These are phyloP conservation scores for Cyclotella distinguenda DNA, from an alignment of 108 stramenopile genomes.

Conservation along the genomic window DNA sequence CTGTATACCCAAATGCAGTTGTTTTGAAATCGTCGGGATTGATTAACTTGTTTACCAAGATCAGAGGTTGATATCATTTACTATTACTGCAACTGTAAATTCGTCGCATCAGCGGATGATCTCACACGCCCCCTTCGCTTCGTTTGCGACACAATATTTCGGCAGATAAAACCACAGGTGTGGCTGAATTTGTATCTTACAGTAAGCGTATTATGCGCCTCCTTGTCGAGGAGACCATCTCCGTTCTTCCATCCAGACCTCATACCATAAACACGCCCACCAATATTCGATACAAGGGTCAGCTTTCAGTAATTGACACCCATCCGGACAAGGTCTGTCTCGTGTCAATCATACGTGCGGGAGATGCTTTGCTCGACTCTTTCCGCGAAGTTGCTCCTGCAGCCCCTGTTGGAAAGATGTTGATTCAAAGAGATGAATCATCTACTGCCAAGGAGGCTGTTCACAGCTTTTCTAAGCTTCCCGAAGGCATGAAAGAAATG, in stretches of 20 bases:
- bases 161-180: conserved; percentile 45
- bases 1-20: conserved; percentile 13
- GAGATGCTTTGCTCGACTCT: conserved; percentile 87
- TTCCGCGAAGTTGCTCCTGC: conserved; percentile 80
- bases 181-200: conserved; percentile 67
- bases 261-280: conserved; percentile 68
- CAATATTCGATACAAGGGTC: conserved; percentile 62
- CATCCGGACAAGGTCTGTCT: conserved; percentile 57
- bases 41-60: conserved; percentile 26
- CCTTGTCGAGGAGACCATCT: conserved; percentile 88
- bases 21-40: conserved; percentile 15
- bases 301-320: conserved; percentile 24
- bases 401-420: conserved; percentile 87
- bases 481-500: conserved; percentile 69
- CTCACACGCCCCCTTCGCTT: too few species aligned
- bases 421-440: conserved; percentile 96
- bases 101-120: too few species aligned
- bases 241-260: conserved; percentile 59
- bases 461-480: conserved; percentile 93
- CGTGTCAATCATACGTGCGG: conserved; percentile 93
- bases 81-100: too few species aligned
- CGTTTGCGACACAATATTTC: too few species aligned
- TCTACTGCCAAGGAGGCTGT: conserved; percentile 77
- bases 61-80: conserved; percentile 19
- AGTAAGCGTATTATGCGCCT: conserved; percentile 72